phyloP scores from a whole-genome alignment of 2,329 filamentous ascomycete genomes.

The Penicillium sp. region DNA sequence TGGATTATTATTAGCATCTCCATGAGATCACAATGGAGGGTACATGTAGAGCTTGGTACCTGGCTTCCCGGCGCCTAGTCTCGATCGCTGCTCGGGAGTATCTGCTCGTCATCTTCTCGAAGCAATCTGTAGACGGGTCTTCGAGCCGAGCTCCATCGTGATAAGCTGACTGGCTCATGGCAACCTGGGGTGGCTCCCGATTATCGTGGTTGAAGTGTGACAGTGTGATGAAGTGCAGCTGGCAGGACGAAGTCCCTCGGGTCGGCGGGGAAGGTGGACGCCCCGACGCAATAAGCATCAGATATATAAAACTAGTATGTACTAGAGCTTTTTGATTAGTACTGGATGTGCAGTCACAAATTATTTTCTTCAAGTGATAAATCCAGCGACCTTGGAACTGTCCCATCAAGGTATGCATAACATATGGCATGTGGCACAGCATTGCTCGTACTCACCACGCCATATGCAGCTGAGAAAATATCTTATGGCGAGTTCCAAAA shows the following conservation, averaged over 20 bases:
- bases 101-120: background rate
- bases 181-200: background rate
- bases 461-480: too few species aligned
- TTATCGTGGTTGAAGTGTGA: background rate
- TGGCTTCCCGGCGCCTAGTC: background rate
- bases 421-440: too few species aligned
- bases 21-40: background rate
- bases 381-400: too few species aligned
- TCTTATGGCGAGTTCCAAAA: too few species aligned
- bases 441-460: too few species aligned
- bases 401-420: too few species aligned
- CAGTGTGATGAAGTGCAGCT: background rate
- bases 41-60: background rate
- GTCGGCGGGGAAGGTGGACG: too few species aligned
- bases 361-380: too few species aligned
- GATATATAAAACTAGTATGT: background rate
- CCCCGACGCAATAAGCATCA: too few species aligned
- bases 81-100: background rate
- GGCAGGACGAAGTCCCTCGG: background rate
- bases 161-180: background rate
- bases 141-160: background rate
- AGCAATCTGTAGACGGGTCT: background rate
- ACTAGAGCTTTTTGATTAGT: background rate
- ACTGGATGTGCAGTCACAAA: too few species aligned
- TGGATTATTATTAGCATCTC: slow-evolving; percentile 3